These are phyloP conservation scores for Dianthus caryophyllus DNA, from an alignment of 148 eudicot genomes.

Conservation along the genomic window DNA sequence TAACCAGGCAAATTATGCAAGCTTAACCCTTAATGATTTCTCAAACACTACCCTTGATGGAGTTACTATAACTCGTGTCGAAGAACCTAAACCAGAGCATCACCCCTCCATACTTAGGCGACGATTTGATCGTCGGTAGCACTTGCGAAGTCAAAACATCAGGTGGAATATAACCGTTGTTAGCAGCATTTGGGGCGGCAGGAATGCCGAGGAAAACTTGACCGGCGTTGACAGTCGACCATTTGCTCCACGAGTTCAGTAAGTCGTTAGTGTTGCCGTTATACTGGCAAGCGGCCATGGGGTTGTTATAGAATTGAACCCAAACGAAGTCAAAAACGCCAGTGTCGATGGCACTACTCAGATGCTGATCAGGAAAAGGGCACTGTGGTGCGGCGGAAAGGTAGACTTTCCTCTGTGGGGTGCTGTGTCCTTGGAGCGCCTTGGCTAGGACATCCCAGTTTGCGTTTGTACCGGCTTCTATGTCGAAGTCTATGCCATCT, in stretches of 20 bases:
- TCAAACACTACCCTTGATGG: conserved; percentile 25
- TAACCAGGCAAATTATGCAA: background rate
- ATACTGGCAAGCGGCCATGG: conserved; percentile 21
- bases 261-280: conserved; percentile 17
- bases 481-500: conserved; percentile 50
- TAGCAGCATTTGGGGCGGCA: conserved; percentile 25
- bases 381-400: conserved; percentile 39
- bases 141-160: conserved; percentile 25
- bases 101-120: conserved; percentile 31
- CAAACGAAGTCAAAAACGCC: conserved; percentile 37
- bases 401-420: conserved; percentile 23
- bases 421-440: conserved; percentile 20
- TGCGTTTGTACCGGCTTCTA: conserved; percentile 29
- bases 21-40: too few relatives aligned
- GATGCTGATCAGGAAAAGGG: conserved; percentile 28
- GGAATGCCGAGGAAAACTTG: conserved; percentile 28
- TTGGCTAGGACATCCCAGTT: conserved; percentile 37
- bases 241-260: conserved; percentile 21
- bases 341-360: conserved; percentile 23
- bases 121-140: conserved; percentile 24
- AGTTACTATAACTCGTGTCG: conserved; percentile 24
- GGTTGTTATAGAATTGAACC: conserved; percentile 41
- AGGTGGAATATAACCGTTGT: conserved; percentile 25
- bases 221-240: conserved; percentile 16
- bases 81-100: conserved; percentile 34